Percentiles rank a stretch among this genome's conserved stretches.
Conservation (phyloP, 495 filamentous ascomycete genomes). For the Penicillium argentinense region DNA sequence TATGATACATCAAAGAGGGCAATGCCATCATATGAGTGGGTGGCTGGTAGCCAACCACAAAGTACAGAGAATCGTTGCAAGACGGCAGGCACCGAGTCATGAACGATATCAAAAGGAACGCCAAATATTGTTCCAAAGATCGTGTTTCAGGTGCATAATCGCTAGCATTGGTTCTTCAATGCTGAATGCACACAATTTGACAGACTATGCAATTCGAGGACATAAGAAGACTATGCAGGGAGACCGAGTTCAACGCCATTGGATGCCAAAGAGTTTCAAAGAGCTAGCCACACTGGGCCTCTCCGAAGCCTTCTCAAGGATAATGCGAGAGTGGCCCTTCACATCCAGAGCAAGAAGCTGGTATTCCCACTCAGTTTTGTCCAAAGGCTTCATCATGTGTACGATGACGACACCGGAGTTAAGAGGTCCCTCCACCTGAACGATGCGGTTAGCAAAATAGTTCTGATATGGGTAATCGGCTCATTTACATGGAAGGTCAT, state of each 20-base stretch:
- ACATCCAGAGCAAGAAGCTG: slow-evolving; percentile 80
- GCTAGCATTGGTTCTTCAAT: background rate
- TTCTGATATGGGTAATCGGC: background rate
- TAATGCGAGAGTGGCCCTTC: slow-evolving; percentile 51
- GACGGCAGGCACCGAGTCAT: background rate
- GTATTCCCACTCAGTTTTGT: slow-evolving; percentile 72
- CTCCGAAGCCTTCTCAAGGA: slow-evolving; percentile 48
- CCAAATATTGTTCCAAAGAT: background rate
- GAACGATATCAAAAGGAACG: background rate
- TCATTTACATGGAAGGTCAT: slow-evolving; percentile 83
- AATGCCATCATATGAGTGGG: slow-evolving; percentile 2
- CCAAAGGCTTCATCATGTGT: slow-evolving; percentile 70
- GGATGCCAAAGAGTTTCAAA: slow-evolving; percentile 52
- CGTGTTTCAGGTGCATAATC: background rate
- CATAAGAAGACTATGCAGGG: background rate
- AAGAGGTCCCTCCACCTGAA: slow-evolving; percentile 77
- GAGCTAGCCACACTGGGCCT: slow-evolving; percentile 38
- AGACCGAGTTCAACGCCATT: slow-evolving; percentile 43
- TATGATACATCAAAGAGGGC: slow-evolving; percentile 17
- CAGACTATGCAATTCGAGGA: too few species aligned
- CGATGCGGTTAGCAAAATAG: slow-evolving; percentile 6
- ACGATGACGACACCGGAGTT: slow-evolving; percentile 71
- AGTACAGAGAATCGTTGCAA: slow-evolving; percentile 9
- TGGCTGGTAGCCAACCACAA: background rate
- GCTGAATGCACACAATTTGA: too few species aligned